phyloP scores from a whole-genome alignment of 2,329 filamentous ascomycete species.

The Cladosporium oxysporum region DNA sequence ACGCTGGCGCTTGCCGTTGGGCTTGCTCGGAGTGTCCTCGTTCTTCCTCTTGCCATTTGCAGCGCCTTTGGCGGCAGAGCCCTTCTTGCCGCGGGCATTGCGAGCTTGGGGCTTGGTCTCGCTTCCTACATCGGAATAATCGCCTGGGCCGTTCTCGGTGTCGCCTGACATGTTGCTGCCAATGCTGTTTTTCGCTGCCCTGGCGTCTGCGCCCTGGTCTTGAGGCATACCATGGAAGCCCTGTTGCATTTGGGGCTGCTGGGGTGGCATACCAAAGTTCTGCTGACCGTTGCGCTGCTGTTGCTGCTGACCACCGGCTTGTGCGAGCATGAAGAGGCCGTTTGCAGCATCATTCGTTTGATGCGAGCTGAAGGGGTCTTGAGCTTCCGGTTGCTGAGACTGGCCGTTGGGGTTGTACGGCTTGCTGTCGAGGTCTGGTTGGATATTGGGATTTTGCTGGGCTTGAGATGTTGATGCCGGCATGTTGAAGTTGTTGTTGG shows the following conservation, averaged over 20 bases:
- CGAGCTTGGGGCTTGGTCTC: slow-evolving; percentile 65
- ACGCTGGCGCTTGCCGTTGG: slow-evolving; percentile 71
- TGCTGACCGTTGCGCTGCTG: slow-evolving; percentile 52
- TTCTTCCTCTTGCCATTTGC: slow-evolving; percentile 76
- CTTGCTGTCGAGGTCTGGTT: slow-evolving; percentile 42
- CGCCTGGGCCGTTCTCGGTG: slow-evolving; percentile 55
- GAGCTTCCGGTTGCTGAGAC: slow-evolving; percentile 41
- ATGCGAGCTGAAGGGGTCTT: slow-evolving; percentile 78
- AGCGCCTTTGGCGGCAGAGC: slow-evolving; percentile 51
- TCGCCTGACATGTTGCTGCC: slow-evolving; percentile 62
- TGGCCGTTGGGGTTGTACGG: slow-evolving; percentile 59
- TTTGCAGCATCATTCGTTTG: slow-evolving; percentile 93
- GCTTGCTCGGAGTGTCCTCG: slow-evolving; percentile 68
- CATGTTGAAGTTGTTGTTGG: slow-evolving; percentile 40
- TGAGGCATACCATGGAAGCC: slow-evolving; percentile 42
- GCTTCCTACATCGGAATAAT: slow-evolving; percentile 68
- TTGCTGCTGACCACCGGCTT: slow-evolving; percentile 60
- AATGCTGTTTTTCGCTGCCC: slow-evolving; percentile 51
- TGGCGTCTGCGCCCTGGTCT: slow-evolving; percentile 30
- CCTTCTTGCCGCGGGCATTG: slow-evolving; percentile 67
- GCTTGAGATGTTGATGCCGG: slow-evolving; percentile 47
- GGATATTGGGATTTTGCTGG: slow-evolving; percentile 43
- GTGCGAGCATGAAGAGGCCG: slow-evolving; percentile 86
- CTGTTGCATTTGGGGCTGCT: slow-evolving; percentile 44
- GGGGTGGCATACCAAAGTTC: slow-evolving; percentile 45